Evolutionary conservation across 78 protist species (phyloP).

Genomic region (Salpingoeca rosetta): DNA sequence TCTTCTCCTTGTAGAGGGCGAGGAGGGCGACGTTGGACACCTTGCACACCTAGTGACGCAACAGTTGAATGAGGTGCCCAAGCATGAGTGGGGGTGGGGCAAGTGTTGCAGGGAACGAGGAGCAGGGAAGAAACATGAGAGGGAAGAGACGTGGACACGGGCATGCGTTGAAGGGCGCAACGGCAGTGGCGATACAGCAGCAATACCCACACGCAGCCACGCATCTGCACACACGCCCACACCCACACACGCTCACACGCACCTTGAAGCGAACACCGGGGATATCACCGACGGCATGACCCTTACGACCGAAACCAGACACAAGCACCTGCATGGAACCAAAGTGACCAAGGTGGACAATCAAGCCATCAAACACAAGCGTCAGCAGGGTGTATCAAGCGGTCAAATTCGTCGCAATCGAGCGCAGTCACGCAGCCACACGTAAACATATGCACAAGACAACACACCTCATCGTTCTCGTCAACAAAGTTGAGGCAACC

Average conservation of each 20-base stretch:
- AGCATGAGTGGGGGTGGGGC: background rate
- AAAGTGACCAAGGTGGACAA: too few species aligned
- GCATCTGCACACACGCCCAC: background rate
- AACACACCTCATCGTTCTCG: slow-evolving; percentile 92
- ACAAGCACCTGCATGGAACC: too few species aligned
- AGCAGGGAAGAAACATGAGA: too few species aligned
- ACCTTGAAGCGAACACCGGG: slow-evolving; percentile 99
- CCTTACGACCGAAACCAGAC: slow-evolving; percentile 99
- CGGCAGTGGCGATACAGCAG: background rate
- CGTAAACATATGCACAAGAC: too few species aligned
- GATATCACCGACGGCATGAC: slow-evolving; percentile 99
- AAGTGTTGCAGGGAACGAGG: background rate
- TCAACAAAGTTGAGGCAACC: slow-evolving; percentile 98
- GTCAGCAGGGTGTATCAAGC: background rate
- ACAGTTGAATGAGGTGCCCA: background rate
- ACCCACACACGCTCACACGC: background rate
- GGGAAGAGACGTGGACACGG: too few species aligned
- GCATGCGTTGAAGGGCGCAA: background rate
- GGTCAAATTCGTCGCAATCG: too few species aligned
- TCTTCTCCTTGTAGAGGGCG: slow-evolving; percentile 70
- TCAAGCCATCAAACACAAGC: too few species aligned
- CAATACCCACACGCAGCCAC: background rate
- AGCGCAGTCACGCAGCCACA: too few species aligned
- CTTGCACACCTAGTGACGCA: slow-evolving; percentile 94
- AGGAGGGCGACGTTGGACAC: slow-evolving; percentile 89